Evolutionary conservation across 257 asterid genomes (phyloP), one percentile per base, ranked within the genome.

Genomic region (Pogostemon cablin): DNA sequence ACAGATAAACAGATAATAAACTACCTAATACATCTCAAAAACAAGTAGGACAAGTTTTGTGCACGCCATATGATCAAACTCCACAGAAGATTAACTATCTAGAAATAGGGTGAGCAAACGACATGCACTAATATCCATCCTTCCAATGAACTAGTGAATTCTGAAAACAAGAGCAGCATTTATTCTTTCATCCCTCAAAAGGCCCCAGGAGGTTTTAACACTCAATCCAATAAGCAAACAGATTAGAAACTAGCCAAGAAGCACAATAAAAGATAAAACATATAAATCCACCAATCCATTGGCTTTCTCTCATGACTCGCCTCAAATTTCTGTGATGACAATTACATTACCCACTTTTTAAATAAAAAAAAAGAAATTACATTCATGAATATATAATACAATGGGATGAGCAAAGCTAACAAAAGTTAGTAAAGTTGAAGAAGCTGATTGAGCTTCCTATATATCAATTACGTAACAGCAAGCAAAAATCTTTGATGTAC

Each of bases 261-360:
- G 62, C 10, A 67, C 35, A 32, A 20, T 49, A 12, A 39, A 54
- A 55, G 34, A 17, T 55, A 41, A 55, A 17, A 38, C 65, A 17
- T 44, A 8, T 59, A 12, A 4, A 8, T 48, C 41, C 61, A 59
- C 35, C 47, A 59, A 10, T 60, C 25, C n/a, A 9, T 17, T 71
- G 63, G 56, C 61, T 59, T 71, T 59, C 25, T 59, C 62, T 46
- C 61, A 47, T 37, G 32, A 25, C 32, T 25, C 32, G 32, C 32
- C 40, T 59, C 68, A 58, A 46, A 71, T 60, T 59, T 61, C 61
- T 38, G 43, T 60, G 61, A 9, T 34, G 58, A 12, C 34, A 41
- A 60, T 60, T 59, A 61, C 46, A 37, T 59, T 9, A 46, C 67
- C 39, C 72, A 54, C 42, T 32, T 12, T 9, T n/a, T 49, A n/a